Evolutionary conservation across 1,284 basidiomycete species (phyloP).

Genomic region (Sphagnurus paluster): DNA sequence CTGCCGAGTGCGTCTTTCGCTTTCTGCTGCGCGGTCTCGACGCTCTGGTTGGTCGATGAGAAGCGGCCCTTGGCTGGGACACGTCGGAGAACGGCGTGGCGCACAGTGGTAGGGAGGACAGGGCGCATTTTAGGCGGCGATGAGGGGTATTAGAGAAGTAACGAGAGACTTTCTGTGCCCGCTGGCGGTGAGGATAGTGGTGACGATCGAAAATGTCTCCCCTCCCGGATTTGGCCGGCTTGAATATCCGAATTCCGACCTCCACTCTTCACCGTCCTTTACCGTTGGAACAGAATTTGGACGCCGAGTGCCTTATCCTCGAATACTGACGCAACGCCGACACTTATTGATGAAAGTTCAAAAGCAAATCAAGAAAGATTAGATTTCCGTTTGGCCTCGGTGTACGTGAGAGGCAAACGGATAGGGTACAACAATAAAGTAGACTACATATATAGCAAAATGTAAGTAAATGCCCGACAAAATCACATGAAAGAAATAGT

Average conservation of each 20-base stretch:
- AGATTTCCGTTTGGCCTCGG: no score
- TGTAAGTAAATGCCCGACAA: no score
- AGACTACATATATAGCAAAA: no score
- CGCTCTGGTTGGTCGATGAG: slow-evolving; percentile 16
- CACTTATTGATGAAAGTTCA: no score
- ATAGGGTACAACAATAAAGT: no score
- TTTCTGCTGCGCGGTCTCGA: slow-evolving; percentile 58
- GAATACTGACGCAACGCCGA: no score
- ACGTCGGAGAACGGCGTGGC: slow-evolving; percentile 15
- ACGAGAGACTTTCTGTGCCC: slow-evolving; percentile 4
- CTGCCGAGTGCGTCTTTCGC: slow-evolving; percentile 63
- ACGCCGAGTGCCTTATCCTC: no score
- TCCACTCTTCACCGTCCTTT: no score
- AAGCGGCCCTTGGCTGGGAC: slow-evolving; percentile 11
- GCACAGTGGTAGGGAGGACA: slow-evolving; percentile 13
- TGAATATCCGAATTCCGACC: slow-evolving; percentile 12
- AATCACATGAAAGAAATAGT: no score
- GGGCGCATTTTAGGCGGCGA: slow-evolving; percentile 9
- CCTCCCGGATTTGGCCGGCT: slow-evolving; percentile 20
- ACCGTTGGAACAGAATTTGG: no score
- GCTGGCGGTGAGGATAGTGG: slow-evolving; percentile 8
- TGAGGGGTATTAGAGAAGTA: slow-evolving; percentile 8
- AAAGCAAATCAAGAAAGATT: no score
- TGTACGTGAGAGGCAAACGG: no score
- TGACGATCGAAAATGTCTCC: slow-evolving; percentile 16